Base-by-base conservation (phyloP, 805 yeast genomes). In the Grigorovia humatica region DNA sequence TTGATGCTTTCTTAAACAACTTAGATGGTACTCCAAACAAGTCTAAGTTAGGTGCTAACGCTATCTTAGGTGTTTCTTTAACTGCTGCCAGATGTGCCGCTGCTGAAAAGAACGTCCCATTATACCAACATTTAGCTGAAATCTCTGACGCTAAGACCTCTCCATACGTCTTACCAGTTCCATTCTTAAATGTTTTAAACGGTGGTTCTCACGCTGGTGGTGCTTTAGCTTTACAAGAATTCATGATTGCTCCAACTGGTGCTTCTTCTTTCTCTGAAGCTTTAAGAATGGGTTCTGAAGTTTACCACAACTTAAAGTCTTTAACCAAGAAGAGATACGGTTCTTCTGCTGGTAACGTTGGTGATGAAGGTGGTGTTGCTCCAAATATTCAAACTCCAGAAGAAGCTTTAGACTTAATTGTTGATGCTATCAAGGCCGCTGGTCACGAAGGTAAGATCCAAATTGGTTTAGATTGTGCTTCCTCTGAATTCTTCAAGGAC, bases 161-260 rank as follows among this genome's bases (percentile, higher is more conserved):
- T 74, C 91, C 95, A 74, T 93, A 74, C 74, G 97, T 93, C 55
- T 78, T 91, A 72, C 99, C 99, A 73, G 98, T 93, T 74, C 99
- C 99, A 62, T 85, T 93, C 95, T 93, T 88, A 79, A 91, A 91
- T 79, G 99, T 91, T 61, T 80, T 91, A 74, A 91, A 91, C 84
- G 99, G 99, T 81, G 99, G 99, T 76, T 85, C 96, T 69, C 99
- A 91, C 78, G 99, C 99, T 69, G 99, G 99, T 79, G 99, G 99
- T 79, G 84, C 91, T 71, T 80, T 91, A 63, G 99, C 99, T 67
- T 82, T 91, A 85, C 99, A 91, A 81, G 99, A 91, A 81, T 91
- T 91, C 81, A 93, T 91, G 98, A 88, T 91, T 76, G 98, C 87
- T 59, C 98, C 99, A 76, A 78, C 85, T 62, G 91, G 83, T 67